Conservation (phyloP, 441 rosid species). For the Pelargonium citronellum region DNA sequence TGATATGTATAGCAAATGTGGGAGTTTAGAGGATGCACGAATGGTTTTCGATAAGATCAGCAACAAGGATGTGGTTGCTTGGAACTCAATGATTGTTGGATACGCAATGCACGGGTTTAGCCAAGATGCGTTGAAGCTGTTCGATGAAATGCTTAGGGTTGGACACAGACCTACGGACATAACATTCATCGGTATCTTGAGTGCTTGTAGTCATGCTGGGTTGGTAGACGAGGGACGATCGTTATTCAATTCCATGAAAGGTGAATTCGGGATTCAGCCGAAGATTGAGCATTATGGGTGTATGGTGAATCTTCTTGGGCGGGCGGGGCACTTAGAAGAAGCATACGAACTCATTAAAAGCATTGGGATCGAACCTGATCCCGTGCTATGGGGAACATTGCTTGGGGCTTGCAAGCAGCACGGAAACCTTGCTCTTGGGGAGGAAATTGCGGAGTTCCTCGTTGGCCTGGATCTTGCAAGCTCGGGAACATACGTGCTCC, state of each 20-base stretch:
- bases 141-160: slow-evolving; percentile 33
- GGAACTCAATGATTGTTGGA: slow-evolving; percentile 65
- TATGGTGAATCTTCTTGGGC: slow-evolving; percentile 59
- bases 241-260: slow-evolving; percentile 42
- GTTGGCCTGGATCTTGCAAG: slow-evolving; percentile 35
- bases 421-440: slow-evolving; percentile 38
- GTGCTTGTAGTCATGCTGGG: slow-evolving; percentile 41
- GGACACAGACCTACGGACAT: slow-evolving; percentile 32
- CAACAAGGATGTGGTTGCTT: slow-evolving; percentile 46
- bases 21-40: slow-evolving; percentile 53
- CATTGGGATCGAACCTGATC: slow-evolving; percentile 43
- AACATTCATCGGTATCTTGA: slow-evolving; percentile 37
- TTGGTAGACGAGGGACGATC: slow-evolving; percentile 34
- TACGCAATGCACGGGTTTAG: slow-evolving; percentile 52
- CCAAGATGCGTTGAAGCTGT: slow-evolving; percentile 38
- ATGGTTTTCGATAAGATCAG: slow-evolving; percentile 41
- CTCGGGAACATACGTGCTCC: slow-evolving; percentile 54
- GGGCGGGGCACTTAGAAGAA: slow-evolving; percentile 47
- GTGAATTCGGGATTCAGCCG: slow-evolving; percentile 40
- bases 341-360: slow-evolving; percentile 46
- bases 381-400: slow-evolving; percentile 54
- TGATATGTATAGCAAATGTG: slow-evolving; percentile 61
- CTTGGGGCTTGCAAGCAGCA: slow-evolving; percentile 54
- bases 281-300: slow-evolving; percentile 67
- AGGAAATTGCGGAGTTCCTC: slow-evolving; percentile 46